Percentiles rank a stretch among this genome's conserved stretches.
Evolutionary conservation across 352 stramenopile species (phyloP).

Genomic region (Pythium biforme): DNA sequence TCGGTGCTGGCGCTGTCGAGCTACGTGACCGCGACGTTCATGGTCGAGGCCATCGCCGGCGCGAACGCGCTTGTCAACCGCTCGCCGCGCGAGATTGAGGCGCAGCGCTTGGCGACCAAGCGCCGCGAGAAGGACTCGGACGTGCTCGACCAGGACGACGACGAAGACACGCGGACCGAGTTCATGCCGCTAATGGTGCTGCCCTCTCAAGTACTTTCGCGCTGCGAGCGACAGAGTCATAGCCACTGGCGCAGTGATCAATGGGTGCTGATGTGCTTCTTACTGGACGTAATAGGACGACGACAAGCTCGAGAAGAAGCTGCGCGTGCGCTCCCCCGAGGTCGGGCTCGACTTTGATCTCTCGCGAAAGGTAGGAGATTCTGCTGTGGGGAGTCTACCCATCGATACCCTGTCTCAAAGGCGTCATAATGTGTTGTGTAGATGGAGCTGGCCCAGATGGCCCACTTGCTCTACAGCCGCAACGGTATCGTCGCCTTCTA

Average conservation of each 20-base stretch:
- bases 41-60: conserved; percentile 80
- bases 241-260: neutral
- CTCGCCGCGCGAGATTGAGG: conserved; percentile 38
- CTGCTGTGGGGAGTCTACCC: too few species aligned
- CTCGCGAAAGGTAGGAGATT: conserved; percentile 79
- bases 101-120: conserved; percentile 22
- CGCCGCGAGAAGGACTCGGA: conserved; percentile 21
- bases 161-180: conserved; percentile 46
- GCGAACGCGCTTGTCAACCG: conserved; percentile 75
- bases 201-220: conserved; percentile 54
- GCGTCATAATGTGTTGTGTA: conserved; percentile 15
- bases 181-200: conserved; percentile 83
- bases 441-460: conserved; percentile 87
- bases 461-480: conserved; percentile 67
- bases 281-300: conserved; percentile 36
- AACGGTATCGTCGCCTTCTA: conserved; percentile 78
- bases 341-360: conserved; percentile 64
- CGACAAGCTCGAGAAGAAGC: conserved; percentile 50
- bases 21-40: conserved; percentile 86
- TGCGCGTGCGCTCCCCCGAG: conserved; percentile 34
- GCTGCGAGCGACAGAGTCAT: neutral
- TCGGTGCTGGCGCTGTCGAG: conserved; percentile 60
- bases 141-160: conserved; percentile 30
- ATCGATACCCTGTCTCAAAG: too few species aligned
- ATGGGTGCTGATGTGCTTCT: neutral